phyloP scores from a whole-genome alignment of 805 yeast genomes.

The Blastobotrys peoriensis region DNA sequence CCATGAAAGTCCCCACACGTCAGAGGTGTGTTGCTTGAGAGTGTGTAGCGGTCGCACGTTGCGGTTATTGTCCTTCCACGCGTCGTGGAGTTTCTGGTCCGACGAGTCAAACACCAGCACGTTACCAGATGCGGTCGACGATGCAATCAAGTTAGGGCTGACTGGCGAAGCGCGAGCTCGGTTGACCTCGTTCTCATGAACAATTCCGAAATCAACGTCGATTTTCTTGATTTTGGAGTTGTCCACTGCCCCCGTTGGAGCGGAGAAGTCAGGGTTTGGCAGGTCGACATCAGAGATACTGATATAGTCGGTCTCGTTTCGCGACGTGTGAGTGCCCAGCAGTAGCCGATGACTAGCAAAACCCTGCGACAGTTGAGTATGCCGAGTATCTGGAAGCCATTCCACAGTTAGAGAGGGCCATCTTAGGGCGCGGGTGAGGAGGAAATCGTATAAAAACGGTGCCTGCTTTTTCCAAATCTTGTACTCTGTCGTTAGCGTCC shows the following conservation, averaged over 20 bases:
- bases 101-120: constrained; percentile 26
- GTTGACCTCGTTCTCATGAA: constrained; percentile 64
- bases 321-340: constrained; percentile 60
- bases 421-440: constrained; percentile 46
- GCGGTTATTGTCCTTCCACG: constrained; percentile 4
- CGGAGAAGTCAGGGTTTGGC: constrained; percentile 23
- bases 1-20: constrained; percentile 75
- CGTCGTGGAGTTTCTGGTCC: constrained; percentile 33
- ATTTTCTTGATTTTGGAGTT: constrained; percentile 27
- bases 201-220: constrained; percentile 44
- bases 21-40: constrained; percentile 44
- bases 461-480: constrained; percentile 60
- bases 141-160: constrained; percentile 43
- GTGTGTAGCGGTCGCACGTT: constrained; percentile 14
- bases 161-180: constrained; percentile 50
- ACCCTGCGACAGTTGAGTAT: constrained; percentile 26
- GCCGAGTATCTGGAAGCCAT: constrained; percentile 49
- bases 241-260: constrained; percentile 2
- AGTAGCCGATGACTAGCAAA: constrained; percentile 42
- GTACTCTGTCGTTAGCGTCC: constrained; percentile 34
- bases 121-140: constrained; percentile 43
- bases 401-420: constrained; percentile 61
- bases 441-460: constrained; percentile 51
- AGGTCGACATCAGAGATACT: constrained; percentile 35
- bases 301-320: constrained; percentile 44